A percentile compares a stretch with the other conserved stretches of the same genome.
Conservation (phyloP, 768 basidiomycete species). For the Daedaleopsis sinensis region DNA sequence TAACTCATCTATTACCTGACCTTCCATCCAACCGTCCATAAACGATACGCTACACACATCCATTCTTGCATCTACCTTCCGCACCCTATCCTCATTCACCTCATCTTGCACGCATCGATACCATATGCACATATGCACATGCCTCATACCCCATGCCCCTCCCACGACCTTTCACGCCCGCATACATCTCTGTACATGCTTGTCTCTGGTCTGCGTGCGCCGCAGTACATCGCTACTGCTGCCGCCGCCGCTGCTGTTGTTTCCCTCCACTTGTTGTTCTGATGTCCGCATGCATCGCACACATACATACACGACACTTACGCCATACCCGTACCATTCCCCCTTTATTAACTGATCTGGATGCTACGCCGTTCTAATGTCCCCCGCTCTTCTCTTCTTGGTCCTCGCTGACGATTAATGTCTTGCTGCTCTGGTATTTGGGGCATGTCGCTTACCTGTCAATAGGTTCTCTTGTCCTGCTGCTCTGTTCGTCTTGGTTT, state of each 20-base stretch:
- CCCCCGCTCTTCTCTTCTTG: not conserved
- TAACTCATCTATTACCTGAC: too few species aligned
- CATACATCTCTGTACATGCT: not conserved
- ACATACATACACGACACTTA: not conserved
- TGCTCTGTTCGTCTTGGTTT: too few species aligned
- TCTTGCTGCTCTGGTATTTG: too few species aligned
- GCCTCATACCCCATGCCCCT: constrained; percentile 10
- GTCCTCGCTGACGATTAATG: not conserved
- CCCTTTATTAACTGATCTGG: not conserved
- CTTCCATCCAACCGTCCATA: too few species aligned
- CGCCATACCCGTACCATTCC: not conserved
- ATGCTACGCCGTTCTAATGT: not conserved
- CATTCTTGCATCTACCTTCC: not conserved
- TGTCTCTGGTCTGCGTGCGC: not conserved
- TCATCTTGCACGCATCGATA: constrained; percentile 1
- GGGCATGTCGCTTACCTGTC: too few species aligned
- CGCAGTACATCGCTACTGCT: not conserved
- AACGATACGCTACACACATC: not conserved
- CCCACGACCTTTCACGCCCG: constrained; percentile 2
- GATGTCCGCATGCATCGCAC: not conserved
- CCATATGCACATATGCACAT: constrained; percentile 4
- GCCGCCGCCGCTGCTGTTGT: not conserved
- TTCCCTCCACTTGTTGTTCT: not conserved
- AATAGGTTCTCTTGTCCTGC: too few species aligned
- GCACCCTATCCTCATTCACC: not conserved